A percentile compares a stretch with the other conserved stretches of the same genome.
phyloP scores from a whole-genome alignment of 2,329 filamentous ascomycete genomes.

The Nothophoma quercina region DNA sequence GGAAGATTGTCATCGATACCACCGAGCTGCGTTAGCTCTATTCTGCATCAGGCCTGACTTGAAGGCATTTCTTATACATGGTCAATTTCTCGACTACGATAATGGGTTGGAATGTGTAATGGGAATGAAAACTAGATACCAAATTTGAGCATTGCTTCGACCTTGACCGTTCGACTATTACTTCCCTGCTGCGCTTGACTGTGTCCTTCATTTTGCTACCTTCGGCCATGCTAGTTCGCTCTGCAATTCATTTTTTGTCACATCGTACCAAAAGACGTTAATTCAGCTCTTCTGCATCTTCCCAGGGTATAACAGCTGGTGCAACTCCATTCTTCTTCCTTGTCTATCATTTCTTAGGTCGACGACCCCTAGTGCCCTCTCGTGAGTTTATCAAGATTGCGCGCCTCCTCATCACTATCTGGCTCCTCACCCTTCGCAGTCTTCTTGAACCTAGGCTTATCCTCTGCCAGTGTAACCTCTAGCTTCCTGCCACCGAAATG shows the following conservation, averaged over 20 bases:
- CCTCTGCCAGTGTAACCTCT: constrained; percentile 34
- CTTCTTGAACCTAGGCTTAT: constrained; percentile 44
- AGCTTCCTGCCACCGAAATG: constrained; percentile 28
- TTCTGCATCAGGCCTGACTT: constrained; percentile 9
- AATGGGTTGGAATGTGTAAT: constrained; percentile 3
- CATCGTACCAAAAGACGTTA: background rate
- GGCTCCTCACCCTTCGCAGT: constrained; percentile 26
- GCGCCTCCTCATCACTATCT: constrained; percentile 39
- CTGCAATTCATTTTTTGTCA: no score
- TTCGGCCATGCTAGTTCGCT: no score
- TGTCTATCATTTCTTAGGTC: no score
- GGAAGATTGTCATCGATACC: constrained; percentile 29
- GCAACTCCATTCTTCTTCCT: background rate
- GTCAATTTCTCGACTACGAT: constrained; percentile 4
- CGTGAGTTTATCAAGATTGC: constrained; percentile 15
- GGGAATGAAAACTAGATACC: constrained; percentile 5
- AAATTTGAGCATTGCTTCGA: background rate
- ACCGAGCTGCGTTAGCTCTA: constrained; percentile 6
- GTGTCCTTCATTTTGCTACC: no score
- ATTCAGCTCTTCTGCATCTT: background rate
- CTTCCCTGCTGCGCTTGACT: no score
- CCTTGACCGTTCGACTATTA: background rate
- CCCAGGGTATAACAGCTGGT: background rate
- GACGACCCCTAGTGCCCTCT: constrained; percentile 11
- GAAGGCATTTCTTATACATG: constrained; percentile 24